phyloP scores from a whole-genome alignment of 2,329 filamentous ascomycete genomes.

The Aureobasidium sp. region DNA sequence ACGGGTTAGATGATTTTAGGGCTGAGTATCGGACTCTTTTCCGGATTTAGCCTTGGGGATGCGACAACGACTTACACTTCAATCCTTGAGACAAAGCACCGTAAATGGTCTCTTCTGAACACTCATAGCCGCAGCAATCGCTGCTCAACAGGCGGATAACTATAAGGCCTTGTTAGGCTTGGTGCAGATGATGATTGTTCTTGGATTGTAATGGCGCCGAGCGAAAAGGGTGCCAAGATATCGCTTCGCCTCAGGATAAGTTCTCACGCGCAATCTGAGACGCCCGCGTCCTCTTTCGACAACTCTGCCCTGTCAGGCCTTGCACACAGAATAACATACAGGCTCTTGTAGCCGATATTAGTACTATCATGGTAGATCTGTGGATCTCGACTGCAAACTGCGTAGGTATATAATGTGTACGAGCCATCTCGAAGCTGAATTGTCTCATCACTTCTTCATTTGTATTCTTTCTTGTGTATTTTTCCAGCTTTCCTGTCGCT shows the following conservation, averaged over 20 bases:
- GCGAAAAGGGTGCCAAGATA: not conserved
- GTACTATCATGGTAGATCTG: not conserved
- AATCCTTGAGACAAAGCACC: not conserved
- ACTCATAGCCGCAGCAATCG: not conserved
- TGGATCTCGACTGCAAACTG: not conserved
- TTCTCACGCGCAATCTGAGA: constrained; percentile 5
- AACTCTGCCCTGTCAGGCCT: not conserved
- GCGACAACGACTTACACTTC: not conserved
- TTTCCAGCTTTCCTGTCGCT: not conserved
- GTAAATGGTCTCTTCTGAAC: not conserved
- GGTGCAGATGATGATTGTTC: not conserved
- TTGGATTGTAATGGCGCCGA: not conserved
- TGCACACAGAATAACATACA: not conserved
- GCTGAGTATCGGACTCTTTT: not conserved
- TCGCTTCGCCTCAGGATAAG: constrained; percentile 5
- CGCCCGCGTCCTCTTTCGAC: constrained; percentile 1
- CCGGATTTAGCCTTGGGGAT: not conserved
- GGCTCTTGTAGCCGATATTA: constrained; percentile 5
- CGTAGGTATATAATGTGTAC: constrained; percentile 1
- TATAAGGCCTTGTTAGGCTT: not conserved
- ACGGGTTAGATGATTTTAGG: not conserved
- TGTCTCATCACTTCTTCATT: constrained; percentile 3
- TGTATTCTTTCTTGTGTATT: not conserved
- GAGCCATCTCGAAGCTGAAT: not conserved
- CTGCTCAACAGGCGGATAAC: not conserved